Base-by-base conservation (phyloP, 73 alveolate species). In the Diophrys appendiculata region DNA sequence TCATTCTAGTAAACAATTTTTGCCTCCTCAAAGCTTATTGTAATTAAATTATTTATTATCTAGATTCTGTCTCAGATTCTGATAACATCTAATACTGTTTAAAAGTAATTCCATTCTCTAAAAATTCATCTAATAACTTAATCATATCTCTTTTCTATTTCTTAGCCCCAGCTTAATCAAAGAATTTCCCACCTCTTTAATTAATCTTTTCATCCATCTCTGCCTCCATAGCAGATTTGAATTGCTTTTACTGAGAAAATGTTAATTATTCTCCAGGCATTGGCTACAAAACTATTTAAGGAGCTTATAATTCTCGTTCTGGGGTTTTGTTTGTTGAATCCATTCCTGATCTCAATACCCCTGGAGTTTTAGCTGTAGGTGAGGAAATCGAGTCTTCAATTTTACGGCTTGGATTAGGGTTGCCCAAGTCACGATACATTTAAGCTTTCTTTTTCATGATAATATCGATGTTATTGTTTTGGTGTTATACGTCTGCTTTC, bases 401-500 rank as follows among this genome's bases (percentile, higher is more conserved):
- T 25, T 73, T 14, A 25, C 13, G 11, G 52, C 77, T 31, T 52
- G 34, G 29, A 52, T 78, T 65, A 52, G 24, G 33, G 77, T 64
- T 33, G 70, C 2, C 27, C 29, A 69, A 31, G 72, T 86, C 60
- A 69, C 69, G 77, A 31, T 69, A 89, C 73, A 78, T 77, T 54
- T 77, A 88, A 3, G 91, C 91, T 52, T 79, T 83, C 70, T 73
- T 77, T 80, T 89, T 89, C 14, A 84, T 35, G 8, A 73, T 77
- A 28, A 64, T 85, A 34, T 78, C 90, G 0, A 88, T 88, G 33
- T 84, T 81, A 65, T 87, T 80, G 68, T 95, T 78, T 68, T 88
- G 91, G 28, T 80, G 85, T 11, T 94, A 84, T 11, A 95, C 81
- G 33, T 84, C 93, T 64, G 95, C 93, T 70, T 95, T 91, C 22